These are phyloP conservation scores for Fusarium sp. DNA, from an alignment of 2,329 filamentous ascomycete species.

Conservation along the genomic window DNA sequence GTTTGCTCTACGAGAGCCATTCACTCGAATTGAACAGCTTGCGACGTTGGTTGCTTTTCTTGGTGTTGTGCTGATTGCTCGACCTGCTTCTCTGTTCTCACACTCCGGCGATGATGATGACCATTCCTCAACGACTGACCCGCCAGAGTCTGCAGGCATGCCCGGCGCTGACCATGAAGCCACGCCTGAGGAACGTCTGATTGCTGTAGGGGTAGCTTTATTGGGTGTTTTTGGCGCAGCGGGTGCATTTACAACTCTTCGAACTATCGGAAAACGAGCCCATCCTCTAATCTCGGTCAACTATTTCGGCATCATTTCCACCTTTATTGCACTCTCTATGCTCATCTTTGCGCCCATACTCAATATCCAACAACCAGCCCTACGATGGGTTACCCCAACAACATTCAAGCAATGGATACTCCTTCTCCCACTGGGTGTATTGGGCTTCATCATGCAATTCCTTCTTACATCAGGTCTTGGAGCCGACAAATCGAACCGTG, in stretches of 20 bases:
- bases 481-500: conserved; percentile 74
- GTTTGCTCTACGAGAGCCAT: conserved; percentile 79
- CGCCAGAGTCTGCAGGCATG: conserved; percentile 38
- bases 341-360: conserved; percentile 66
- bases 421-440: conserved; percentile 75
- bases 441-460: conserved; percentile 88
- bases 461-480: conserved; percentile 83
- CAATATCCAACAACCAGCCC: conserved; percentile 60
- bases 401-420: conserved; percentile 72
- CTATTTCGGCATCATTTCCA: conserved; percentile 81
- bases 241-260: conserved; percentile 79
- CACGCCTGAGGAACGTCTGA: conserved; percentile 74
- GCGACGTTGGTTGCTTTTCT: conserved; percentile 80
- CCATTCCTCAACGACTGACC: conserved; percentile 34
- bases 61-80: conserved; percentile 87
- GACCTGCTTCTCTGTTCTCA: conserved; percentile 71
- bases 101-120: conserved; percentile 34
- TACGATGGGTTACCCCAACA: conserved; percentile 60
- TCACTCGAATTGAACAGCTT: conserved; percentile 81
- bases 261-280: conserved; percentile 82
- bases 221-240: conserved; percentile 83
- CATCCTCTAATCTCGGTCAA: conserved; percentile 89
- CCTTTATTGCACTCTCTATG: conserved; percentile 73
- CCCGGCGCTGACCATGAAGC: conserved; percentile 54
- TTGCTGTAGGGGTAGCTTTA: conserved; percentile 78